Percentiles rank a stretch among this genome's conserved stretches.
phyloP scores from a whole-genome alignment of 805 yeast species.

The Phaffomyces antillensis region DNA sequence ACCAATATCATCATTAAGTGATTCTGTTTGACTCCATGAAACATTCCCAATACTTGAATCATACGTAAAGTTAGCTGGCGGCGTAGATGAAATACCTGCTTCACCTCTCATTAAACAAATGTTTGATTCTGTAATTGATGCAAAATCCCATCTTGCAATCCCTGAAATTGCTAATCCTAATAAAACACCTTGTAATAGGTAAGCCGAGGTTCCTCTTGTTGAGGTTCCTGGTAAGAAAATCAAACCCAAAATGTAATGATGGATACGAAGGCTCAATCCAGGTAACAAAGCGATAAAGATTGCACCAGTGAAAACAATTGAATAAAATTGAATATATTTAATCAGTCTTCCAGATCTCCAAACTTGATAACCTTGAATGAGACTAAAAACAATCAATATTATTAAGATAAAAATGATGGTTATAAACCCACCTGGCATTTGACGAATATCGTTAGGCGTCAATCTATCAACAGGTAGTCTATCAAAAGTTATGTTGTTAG shows the following conservation, averaged over 20 bases:
- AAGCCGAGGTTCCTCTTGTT: constrained; percentile 62
- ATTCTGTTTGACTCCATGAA: constrained; percentile 21
- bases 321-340: constrained; percentile 51
- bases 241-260: constrained; percentile 76
- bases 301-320: constrained; percentile 35
- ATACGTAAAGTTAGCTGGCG: constrained; percentile 38
- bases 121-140: constrained; percentile 77
- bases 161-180: constrained; percentile 81
- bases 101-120: constrained; percentile 63
- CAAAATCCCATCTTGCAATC: constrained; percentile 88
- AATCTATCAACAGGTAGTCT: constrained; percentile 82
- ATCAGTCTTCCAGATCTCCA: constrained; percentile 73
- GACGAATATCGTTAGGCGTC: constrained; percentile 59
- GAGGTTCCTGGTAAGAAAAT: constrained; percentile 78
- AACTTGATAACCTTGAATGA: constrained; percentile 67
- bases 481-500: constrained; percentile 86
- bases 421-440: constrained; percentile 69
- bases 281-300: constrained; percentile 45
- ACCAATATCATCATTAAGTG: constrained; percentile 8
- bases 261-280: constrained; percentile 67
- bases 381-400: constrained; percentile 45
- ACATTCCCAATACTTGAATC: constrained; percentile 13
- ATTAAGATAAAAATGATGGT: constrained; percentile 50
- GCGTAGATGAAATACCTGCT: constrained; percentile 44
- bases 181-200: constrained; percentile 76